These are phyloP conservation scores for Xylaria sp. DNA, from an alignment of 2,329 filamentous ascomycete genomes.

Conservation along the genomic window DNA sequence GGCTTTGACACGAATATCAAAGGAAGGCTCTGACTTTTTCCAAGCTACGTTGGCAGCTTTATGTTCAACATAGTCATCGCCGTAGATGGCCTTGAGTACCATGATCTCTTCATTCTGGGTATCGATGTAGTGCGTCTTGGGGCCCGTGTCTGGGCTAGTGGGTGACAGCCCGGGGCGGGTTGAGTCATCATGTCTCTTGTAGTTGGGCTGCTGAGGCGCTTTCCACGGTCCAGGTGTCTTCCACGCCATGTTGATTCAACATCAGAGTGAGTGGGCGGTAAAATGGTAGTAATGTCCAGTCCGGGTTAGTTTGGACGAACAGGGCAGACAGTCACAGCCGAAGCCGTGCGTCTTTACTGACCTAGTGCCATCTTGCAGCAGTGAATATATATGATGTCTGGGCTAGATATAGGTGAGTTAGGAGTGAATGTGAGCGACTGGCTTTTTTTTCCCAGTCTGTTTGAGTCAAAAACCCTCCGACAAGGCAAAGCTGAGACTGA, in stretches of 20 bases:
- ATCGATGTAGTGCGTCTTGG: constrained; percentile 74
- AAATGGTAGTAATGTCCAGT: constrained; percentile 21
- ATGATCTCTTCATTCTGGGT: constrained; percentile 88
- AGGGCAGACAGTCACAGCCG: constrained; percentile 54
- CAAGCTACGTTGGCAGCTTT: constrained; percentile 76
- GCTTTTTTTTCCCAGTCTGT: constrained; percentile 10
- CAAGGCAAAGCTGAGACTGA: no score
- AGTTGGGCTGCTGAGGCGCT: constrained; percentile 49
- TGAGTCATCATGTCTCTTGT: constrained; percentile 52
- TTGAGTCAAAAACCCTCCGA: constrained; percentile 23
- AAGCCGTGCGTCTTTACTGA: constrained; percentile 57
- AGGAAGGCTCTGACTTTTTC: constrained; percentile 87
- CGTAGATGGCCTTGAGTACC: constrained; percentile 85
- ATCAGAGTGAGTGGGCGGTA: constrained; percentile 15
- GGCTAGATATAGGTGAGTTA: constrained; percentile 5
- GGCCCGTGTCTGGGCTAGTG: constrained; percentile 47
- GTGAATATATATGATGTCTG: constrained; percentile 14
- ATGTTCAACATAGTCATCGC: constrained; percentile 82
- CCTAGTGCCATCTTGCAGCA: constrained; percentile 51
- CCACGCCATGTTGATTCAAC: constrained; percentile 55
- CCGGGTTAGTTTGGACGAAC: constrained; percentile 39
- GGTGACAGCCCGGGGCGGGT: constrained; percentile 59
- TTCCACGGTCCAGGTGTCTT: constrained; percentile 56
- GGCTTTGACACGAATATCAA: constrained; percentile 79
- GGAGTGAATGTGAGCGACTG: constrained; percentile 11